These are phyloP conservation scores for Pseudogymnoascus sp. DNA, from an alignment of 2,329 filamentous ascomycete genomes.

Conservation along the genomic window DNA sequence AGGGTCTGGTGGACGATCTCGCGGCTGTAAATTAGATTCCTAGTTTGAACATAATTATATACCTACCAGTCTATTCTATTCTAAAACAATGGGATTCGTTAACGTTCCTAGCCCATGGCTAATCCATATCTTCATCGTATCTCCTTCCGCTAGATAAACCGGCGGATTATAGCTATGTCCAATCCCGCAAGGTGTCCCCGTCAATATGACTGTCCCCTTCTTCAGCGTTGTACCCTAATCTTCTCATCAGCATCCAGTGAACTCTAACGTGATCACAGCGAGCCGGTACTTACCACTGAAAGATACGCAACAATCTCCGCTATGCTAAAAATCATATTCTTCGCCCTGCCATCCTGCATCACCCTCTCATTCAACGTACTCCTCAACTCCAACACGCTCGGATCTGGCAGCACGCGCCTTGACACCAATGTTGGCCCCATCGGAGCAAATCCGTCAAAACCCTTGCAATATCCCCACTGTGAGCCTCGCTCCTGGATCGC, in stretches of 20 bases:
- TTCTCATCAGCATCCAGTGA: slow-evolving; percentile 18
- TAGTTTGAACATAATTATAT: background rate
- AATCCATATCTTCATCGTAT: slow-evolving; percentile 13
- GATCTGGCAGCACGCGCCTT: slow-evolving; percentile 31
- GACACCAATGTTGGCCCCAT: slow-evolving; percentile 43
- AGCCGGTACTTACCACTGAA: slow-evolving; percentile 4
- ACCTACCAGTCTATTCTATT: background rate
- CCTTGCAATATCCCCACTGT: slow-evolving; percentile 52
- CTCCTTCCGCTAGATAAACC: slow-evolving; percentile 32
- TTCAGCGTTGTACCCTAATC: slow-evolving; percentile 25
- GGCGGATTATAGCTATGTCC: slow-evolving; percentile 20
- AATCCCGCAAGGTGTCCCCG: slow-evolving; percentile 14
- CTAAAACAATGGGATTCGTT: slow-evolving; percentile 16
- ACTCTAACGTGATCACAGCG: background rate
- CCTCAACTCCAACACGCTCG: slow-evolving; percentile 30
- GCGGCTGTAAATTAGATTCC: slow-evolving; percentile 8
- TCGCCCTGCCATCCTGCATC: slow-evolving; percentile 38
- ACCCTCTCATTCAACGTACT: slow-evolving; percentile 42
- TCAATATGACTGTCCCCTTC: slow-evolving; percentile 14
- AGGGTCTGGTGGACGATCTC: slow-evolving; percentile 17
- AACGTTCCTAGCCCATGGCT: slow-evolving; percentile 20
- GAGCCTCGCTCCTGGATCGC: slow-evolving; percentile 45
- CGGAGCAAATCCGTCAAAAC: slow-evolving; percentile 49
- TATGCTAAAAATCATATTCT: slow-evolving; percentile 46
- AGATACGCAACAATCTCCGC: slow-evolving; percentile 32